Percentiles rank a stretch among this genome's conserved stretches.
These are phyloP conservation scores for Triglochin maritima DNA, from an alignment of 106 monocot genomes.

Conservation along the genomic window DNA sequence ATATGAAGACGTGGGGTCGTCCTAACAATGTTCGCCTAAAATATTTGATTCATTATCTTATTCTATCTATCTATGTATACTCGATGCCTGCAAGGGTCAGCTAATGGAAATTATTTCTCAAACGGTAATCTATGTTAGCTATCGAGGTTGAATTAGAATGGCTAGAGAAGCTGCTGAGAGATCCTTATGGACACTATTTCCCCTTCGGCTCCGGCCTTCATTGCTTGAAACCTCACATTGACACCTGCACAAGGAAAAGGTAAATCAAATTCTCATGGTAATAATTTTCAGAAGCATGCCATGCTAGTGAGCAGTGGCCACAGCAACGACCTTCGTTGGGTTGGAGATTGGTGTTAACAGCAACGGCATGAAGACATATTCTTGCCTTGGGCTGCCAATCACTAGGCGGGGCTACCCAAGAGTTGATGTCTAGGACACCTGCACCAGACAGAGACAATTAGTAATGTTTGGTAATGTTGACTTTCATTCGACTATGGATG, in stretches of 20 bases:
- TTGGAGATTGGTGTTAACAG: slow-evolving; percentile 83
- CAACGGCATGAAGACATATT: slow-evolving; percentile 46
- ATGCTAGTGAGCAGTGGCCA: neutral
- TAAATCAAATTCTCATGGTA: too few relatives aligned
- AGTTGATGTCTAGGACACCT: slow-evolving; percentile 42
- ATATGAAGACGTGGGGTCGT: neutral
- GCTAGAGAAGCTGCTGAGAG: slow-evolving; percentile 69
- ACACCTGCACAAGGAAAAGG: slow-evolving; percentile 11
- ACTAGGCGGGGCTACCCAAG: slow-evolving; percentile 38
- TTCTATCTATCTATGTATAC: neutral
- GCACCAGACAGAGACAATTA: neutral
- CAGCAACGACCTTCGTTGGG: slow-evolving; percentile 49
- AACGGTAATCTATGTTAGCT: neutral
- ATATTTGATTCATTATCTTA: neutral
- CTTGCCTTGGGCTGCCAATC: slow-evolving; percentile 87
- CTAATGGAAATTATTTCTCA: neutral
- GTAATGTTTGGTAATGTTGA: neutral
- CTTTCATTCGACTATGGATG: neutral
- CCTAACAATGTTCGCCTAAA: neutral
- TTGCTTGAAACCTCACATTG: slow-evolving; percentile 53
- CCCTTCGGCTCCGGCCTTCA: slow-evolving; percentile 36
- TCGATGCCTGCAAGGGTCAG: neutral
- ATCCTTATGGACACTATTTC: slow-evolving; percentile 69
- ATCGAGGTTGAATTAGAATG: neutral
- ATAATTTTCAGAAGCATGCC: too few relatives aligned